phyloP scores from a whole-genome alignment of 2,329 filamentous ascomycete species.

The Trichoderma asperellum region DNA sequence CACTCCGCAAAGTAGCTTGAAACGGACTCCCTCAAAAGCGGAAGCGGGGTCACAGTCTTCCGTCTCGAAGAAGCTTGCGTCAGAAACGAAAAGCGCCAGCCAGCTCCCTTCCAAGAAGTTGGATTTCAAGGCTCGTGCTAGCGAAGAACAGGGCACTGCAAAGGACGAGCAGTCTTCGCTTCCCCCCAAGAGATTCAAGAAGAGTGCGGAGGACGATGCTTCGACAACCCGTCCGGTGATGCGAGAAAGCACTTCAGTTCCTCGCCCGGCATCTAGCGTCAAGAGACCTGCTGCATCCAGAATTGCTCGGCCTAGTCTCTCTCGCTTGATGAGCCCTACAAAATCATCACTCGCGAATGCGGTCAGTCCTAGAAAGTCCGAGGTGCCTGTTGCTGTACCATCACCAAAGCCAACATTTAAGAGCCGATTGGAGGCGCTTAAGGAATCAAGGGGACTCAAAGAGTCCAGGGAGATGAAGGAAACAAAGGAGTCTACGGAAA shows the following conservation, averaged over 20 bases:
- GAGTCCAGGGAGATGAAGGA: background rate
- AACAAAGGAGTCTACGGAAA: background rate
- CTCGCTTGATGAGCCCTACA: conserved; percentile 74
- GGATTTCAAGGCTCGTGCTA: conserved; percentile 32
- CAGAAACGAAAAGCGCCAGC: conserved; percentile 42
- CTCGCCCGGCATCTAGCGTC: conserved; percentile 48
- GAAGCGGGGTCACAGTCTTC: conserved; percentile 60
- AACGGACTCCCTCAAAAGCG: conserved; percentile 61
- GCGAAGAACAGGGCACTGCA: conserved; percentile 29
- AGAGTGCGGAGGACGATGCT: conserved; percentile 68
- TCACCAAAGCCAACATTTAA: conserved; percentile 52
- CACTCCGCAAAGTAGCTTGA: conserved; percentile 50
- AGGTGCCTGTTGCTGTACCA: conserved; percentile 45
- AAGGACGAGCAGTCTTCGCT: conserved; percentile 27
- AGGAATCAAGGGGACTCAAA: background rate
- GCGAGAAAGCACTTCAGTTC: conserved; percentile 54
- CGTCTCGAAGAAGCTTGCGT: conserved; percentile 45
- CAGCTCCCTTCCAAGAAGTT: conserved; percentile 36
- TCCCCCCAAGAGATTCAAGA: conserved; percentile 72
- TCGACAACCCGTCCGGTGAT: conserved; percentile 66
- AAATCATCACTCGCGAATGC: conserved; percentile 70
- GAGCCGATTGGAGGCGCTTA: conserved; percentile 18
- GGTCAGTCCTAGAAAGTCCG: conserved; percentile 36
- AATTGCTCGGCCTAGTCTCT: conserved; percentile 54
- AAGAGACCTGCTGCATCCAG: conserved; percentile 38